Percentiles rank a stretch among this genome's conserved stretches.
Evolutionary conservation across 768 basidiomycete genomes (phyloP).

Genomic region (Pleurotus platypus): DNA sequence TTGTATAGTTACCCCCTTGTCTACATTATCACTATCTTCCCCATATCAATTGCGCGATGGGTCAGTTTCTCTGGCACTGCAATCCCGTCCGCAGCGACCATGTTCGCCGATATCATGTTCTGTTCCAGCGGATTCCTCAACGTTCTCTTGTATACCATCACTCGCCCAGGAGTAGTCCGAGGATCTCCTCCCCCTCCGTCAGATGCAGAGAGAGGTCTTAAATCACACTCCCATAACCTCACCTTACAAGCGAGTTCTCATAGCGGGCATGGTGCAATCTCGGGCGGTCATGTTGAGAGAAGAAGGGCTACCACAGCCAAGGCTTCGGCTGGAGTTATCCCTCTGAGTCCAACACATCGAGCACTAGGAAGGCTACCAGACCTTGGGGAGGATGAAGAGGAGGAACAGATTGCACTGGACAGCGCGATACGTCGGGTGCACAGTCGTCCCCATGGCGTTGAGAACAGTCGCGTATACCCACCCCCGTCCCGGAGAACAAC

Average conservation of each 20-base stretch:
- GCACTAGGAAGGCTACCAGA: slow-evolving; percentile 4
- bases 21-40: slow-evolving; percentile 24
- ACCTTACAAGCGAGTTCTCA: neutral
- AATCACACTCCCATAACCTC: neutral
- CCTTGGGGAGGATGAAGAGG: neutral
- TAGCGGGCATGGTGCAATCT: neutral
- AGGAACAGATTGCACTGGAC: neutral
- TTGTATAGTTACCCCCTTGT: slow-evolving; percentile 27
- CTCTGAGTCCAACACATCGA: neutral
- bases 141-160: slow-evolving; percentile 7
- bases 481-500: neutral
- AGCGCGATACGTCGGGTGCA: neutral
- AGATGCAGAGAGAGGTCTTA: neutral
- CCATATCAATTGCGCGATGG: slow-evolving; percentile 36
- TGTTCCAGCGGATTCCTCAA: slow-evolving; percentile 9
- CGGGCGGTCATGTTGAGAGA: neutral
- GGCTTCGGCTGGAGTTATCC: neutral
- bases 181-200: neutral
- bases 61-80: slow-evolving; percentile 20
- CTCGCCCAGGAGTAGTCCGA: slow-evolving; percentile 5
- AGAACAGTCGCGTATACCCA: neutral
- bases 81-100: slow-evolving; percentile 32
- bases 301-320: neutral
- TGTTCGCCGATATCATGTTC: slow-evolving; percentile 11
- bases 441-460: neutral